Evolutionary conservation across 306 rosid genomes (phyloP).

Genomic region (Hippophae tibetana): DNA sequence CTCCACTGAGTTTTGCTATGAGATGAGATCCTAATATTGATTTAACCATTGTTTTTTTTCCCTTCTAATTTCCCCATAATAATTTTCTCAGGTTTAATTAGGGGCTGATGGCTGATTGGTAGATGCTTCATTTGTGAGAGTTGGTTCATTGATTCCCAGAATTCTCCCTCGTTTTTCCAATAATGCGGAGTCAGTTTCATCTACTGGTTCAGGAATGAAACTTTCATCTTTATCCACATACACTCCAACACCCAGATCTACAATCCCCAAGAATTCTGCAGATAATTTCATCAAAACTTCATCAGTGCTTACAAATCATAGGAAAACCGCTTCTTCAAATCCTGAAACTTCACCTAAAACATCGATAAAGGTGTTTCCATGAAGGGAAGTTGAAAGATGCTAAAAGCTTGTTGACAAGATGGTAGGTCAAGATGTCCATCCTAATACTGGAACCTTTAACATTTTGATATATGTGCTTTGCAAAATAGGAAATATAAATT

Average conservation of each 20-base stretch:
- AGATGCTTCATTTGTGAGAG: too few species aligned
- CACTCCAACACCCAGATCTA: slow-evolving; percentile 4
- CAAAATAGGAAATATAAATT: slow-evolving; percentile 26
- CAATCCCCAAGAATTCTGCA: neutral
- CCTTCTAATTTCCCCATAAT: too few species aligned
- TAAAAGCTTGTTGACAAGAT: slow-evolving; percentile 30
- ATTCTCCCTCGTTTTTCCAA: neutral
- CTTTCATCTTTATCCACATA: slow-evolving; percentile 10
- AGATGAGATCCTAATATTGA: too few species aligned
- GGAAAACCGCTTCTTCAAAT: slow-evolving; percentile 3
- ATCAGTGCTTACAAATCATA: slow-evolving; percentile 1
- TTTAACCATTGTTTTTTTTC: too few species aligned
- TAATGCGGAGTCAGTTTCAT: neutral
- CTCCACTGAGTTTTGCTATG: too few species aligned
- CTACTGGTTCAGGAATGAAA: slow-evolving; percentile 4
- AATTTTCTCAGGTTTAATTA: too few species aligned
- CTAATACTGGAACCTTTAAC: slow-evolving; percentile 31
- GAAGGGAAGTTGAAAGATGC: slow-evolving; percentile 33
- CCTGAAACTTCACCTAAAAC: slow-evolving; percentile 5
- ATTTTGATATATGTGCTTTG: slow-evolving; percentile 26
- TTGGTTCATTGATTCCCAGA: too few species aligned
- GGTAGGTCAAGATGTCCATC: slow-evolving; percentile 36
- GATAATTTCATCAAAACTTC: slow-evolving; percentile 8
- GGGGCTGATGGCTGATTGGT: too few species aligned
- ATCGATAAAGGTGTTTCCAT: neutral